Conservation (phyloP, 305 asterid species). For the Rubia peregrina region DNA sequence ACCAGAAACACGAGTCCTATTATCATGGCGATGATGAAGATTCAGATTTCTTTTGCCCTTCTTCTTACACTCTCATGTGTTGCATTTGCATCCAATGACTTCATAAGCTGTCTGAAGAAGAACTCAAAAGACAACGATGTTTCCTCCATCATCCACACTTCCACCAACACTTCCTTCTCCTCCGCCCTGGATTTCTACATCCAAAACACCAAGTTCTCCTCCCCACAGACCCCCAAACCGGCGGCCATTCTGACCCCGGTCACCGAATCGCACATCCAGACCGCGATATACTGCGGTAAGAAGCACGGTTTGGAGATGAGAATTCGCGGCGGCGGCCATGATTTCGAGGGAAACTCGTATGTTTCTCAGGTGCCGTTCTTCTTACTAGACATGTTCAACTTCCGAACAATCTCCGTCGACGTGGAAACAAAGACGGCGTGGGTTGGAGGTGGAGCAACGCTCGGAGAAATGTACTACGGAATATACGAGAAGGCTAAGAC, state of each 20-base stretch:
- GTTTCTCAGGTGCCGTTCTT: background rate
- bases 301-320: conserved; percentile 3
- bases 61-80: background rate
- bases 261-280: background rate
- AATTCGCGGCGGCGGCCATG: background rate
- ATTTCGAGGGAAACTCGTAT: background rate
- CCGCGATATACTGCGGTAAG: background rate
- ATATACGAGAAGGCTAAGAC: background rate
- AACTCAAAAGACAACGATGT: background rate
- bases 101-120: background rate
- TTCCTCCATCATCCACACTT: conserved; percentile 1
- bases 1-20: no score
- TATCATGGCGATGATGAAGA: background rate
- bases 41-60: background rate
- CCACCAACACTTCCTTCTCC: conserved; percentile 1
- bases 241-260: background rate
- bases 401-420: background rate
- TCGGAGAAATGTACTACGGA: background rate
- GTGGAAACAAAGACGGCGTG: background rate
- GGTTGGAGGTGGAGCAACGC: background rate
- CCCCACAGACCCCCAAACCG: conserved; percentile 1
- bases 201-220: background rate
- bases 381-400: background rate
- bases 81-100: background rate
- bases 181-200: conserved; percentile 1